phyloP scores from a whole-genome alignment of 768 basidiomycete species.

The Strobilomyces echinocephalus region DNA sequence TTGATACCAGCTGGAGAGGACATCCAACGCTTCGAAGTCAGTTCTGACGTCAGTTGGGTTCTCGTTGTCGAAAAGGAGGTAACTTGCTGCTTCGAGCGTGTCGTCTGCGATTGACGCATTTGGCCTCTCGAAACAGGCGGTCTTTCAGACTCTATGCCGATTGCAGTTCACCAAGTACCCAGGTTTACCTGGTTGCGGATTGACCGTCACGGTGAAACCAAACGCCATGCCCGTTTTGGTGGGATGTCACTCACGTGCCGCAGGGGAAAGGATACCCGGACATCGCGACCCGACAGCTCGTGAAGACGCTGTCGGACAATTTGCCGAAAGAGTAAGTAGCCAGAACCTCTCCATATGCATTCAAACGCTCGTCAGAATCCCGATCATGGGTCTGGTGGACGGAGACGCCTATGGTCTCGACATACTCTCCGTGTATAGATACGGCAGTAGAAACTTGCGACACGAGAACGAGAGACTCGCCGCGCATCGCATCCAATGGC shows the following conservation, averaged over 20 bases:
- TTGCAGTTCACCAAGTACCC: constrained; percentile 47
- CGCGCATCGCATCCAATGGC: constrained; percentile 67
- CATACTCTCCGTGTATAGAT: constrained; percentile 83
- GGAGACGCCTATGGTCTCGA: constrained; percentile 90
- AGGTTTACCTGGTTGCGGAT: constrained; percentile 54
- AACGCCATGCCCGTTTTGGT: not conserved
- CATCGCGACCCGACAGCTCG: constrained; percentile 80
- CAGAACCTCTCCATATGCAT: not conserved
- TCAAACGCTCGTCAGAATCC: constrained; percentile 47
- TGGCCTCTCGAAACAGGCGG: constrained; percentile 53
- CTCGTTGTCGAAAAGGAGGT: constrained; percentile 95
- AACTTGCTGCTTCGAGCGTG: constrained; percentile 1
- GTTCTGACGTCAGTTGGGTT: constrained; percentile 64
- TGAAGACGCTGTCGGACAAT: constrained; percentile 64
- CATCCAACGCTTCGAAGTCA: constrained; percentile 56
- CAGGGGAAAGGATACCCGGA: constrained; percentile 99
- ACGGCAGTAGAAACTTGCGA: constrained; percentile 65
- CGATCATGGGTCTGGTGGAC: constrained; percentile 79
- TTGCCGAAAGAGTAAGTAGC: constrained; percentile 54
- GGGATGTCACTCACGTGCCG: constrained; percentile 3
- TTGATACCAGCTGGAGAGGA: constrained; percentile 77
- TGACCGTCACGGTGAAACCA: constrained; percentile 67
- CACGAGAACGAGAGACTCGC: constrained; percentile 71
- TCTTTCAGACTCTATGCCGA: constrained; percentile 84
- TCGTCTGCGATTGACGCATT: constrained; percentile 1